Evolutionary conservation across 768 basidiomycete species (phyloP), one percentile per base, ranked within the genome.

Genomic region (Brasilioporus rufonigricans): DNA sequence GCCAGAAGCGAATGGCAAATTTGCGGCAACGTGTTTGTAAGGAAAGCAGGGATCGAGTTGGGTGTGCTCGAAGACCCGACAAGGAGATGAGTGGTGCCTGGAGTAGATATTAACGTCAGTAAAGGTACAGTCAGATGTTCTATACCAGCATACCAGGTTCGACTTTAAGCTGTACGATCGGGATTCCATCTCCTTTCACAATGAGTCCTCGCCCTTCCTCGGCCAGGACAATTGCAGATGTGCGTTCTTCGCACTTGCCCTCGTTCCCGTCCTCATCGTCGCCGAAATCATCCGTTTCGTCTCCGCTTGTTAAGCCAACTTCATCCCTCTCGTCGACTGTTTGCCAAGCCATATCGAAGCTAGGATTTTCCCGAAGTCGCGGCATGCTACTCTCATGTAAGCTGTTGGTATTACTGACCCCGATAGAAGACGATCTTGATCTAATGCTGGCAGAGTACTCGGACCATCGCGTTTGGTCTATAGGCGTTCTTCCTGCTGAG

Each of bases 41-140:
- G 79, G 68, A 95, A 91, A 3, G 81, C 64, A 19, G 91, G 87
- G 53, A 98, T 81, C 48, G 81, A 83, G 62, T 86, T 90, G 35
- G 89, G 91, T 4, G 86, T 90, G 55, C 73, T 77, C 2, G 87
- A 89, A 19, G 86, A 86, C n/a, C 90, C 86, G 38, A 99, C 82
- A 29, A 98, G 79, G 45, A 99, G 80, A 78, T 99, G 96, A 0
- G 96, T 99, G 19, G 93, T 93, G 18, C 88, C 96, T 98, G 54
- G 52, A 45, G 50, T 7, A 21, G 26, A 46, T 23, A 9, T 10
- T 14, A 13, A 32, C 13, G 31, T 67, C 41, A 61, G 50, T 5
- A 21, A 52, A 27, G 11, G 16, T 9, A 4, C 1, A 6, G 46
- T 29, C 2, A 23, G 12, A 44, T 27, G 29, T 19, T 35, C 19